Base-by-base conservation (phyloP, 2,329 filamentous ascomycete species). In the Beauveria brongniartii region DNA sequence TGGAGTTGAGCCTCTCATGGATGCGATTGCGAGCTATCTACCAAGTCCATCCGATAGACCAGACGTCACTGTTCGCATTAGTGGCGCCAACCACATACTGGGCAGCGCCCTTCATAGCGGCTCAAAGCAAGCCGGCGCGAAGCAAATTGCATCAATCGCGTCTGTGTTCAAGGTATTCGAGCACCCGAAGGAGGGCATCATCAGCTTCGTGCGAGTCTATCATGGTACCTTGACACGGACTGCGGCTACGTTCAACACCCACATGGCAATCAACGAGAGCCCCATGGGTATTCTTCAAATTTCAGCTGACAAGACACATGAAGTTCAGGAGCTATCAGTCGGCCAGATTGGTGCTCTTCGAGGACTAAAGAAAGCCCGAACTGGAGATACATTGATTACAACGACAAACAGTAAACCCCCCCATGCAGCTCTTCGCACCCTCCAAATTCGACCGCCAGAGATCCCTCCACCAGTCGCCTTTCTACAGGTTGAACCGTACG, bases 381-480 rank as follows among this genome's bases (percentile, higher is more conserved):
- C 94, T 1, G 94, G 94, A 1, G 94, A 99, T 69, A 99, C 94
- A 0, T 75, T 99, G 18, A 83, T 97, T 40, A 85, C 88, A 2
- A 91, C 91, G 66, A 79, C 83, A 26, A 84, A 74, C 9, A 75
- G 76, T 70, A 82, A 82, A 7, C 82, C 83, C 0, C 86, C 91
- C 1, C 85, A 89, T 20, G 82, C 86, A 18, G 82, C 85, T 1
- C 76, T 96, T 54, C 85, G 87, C 55, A 86, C 82, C 18, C 77
- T 97, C 18, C 92, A 96, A 69, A 83, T 99, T 41, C 85, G 91
- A 18, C 91, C 94, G 0, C 94, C 96, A 30, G 84, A 90, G 62
- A 90, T 97, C 0, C 93, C 94, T 0, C 92, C 94, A 0, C 92
- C 94, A 0, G 94, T 99, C 0, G 96, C 97, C 69, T 99, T 97